Base-by-base conservation (phyloP, 2,329 filamentous ascomycete genomes). In the Fonsecaea monophora region DNA sequence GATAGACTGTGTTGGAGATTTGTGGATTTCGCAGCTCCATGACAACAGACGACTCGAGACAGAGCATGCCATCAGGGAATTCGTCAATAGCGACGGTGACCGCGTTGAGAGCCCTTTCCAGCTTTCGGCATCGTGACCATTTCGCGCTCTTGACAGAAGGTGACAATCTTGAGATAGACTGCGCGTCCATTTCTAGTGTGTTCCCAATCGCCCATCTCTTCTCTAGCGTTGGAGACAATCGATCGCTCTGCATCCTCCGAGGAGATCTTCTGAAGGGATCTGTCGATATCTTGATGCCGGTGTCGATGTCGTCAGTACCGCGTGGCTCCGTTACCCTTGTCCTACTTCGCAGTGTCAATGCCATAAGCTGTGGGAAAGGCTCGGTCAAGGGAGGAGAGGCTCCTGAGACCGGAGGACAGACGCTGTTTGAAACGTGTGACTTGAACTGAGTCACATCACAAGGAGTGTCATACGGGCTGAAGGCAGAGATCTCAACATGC, bases 391-490 rank as follows among this genome's bases (percentile, higher is more conserved):
- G 48, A 55, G 54, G 50, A 25, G 21, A 45, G 8, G 60, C 30
- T 35, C 30, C 37, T 4, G 13, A 13, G 25, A 15, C n/a, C n/a
- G 53, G 15, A 32, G 9, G 13, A 48, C 38, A 10, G 45, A 25
- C 4, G 45, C 18, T 25, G 18, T 64, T 21, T 21, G 53, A 32
- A 30, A 60, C 21, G 34, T 15, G 30, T 34, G 65, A 66, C 12
- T 63, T 50, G 15, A 61, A 61, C 12, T 37, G 38, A 25, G 66
- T 54, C 5, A 60, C 25, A 13, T 70, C 63, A 5, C 40, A 60
- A 12, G 71, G 71, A n/a, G 65, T 71, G 45, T 70, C 68, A 42
- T 70, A 68, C 4, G 71, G 68, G 59, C 70, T 71, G 65, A 71
- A 71, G 32, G 66, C 62, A 10, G 71, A 71, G 10, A 71, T 53